Base-by-base conservation (phyloP, 331 rosid genomes). In the Stylosanthes scabra region DNA sequence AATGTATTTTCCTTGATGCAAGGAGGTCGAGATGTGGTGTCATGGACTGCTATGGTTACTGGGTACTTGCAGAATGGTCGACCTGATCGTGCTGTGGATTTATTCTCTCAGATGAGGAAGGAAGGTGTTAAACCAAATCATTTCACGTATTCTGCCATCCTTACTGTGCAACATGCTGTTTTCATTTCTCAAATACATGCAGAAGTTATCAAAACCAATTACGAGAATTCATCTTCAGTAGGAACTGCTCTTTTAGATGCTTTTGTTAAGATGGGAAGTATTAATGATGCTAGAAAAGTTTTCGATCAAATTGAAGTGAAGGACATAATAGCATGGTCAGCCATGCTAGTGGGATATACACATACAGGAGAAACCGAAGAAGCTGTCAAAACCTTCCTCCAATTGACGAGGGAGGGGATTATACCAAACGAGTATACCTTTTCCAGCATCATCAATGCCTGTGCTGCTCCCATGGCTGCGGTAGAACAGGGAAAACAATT, bases 261-360 rank as follows among this genome's bases (percentile, higher is more conserved):
- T 52, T 91, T 80, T 68, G 72, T 86, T 78, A 91, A 91, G 87
- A 57, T 77, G 40, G 84, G 90, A 77, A 80, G 57, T 66, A 61
- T 76, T 74, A 45, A 28, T 52, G 89, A 83, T 68, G 94, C 94
- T 47, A 55, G 73, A 54, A 85, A 83, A 66, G 88, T 91, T 74
- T 91, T 91, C 42, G 79, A 83, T 66, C 61, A 49, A 50, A 88
- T 88, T 78, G 92, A 85, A 12, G 70, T 61, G 31, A 91, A 83
- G 85, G 94, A 91, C 65, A 61, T 86, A 61, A 84, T 91, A 63
- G 86, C 94, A 51, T 88, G 97, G 97, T 91, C 97, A 39, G 97
- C 97, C 59, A 88, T 91, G 90, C 78, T 91, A 25, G 78, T 83
- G 2, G 97, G 90, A 60, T 85, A 78, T 85, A 92, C 92, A 63